Conservation (phyloP, 495 filamentous ascomycete genomes). For the Hypoxylon lienhwacheense region DNA sequence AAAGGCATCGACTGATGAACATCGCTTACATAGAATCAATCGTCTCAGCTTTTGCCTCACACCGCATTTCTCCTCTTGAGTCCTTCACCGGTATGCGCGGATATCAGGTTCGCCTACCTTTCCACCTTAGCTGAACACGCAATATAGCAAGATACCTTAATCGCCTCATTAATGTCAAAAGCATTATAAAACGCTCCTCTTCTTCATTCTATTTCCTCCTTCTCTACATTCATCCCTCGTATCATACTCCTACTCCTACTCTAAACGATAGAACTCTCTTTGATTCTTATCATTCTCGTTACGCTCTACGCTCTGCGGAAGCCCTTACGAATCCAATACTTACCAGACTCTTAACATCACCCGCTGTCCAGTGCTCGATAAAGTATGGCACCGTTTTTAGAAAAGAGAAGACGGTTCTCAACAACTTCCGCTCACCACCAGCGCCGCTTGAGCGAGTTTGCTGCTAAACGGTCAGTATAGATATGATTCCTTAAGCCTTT, state of each 20-base stretch:
- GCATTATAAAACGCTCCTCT: too few relatives aligned
- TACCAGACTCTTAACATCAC: slow-evolving; percentile 10
- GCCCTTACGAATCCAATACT: background rate
- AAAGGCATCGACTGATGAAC: too few relatives aligned
- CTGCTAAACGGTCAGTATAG: slow-evolving; percentile 31
- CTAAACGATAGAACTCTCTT: too few relatives aligned
- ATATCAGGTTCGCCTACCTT: background rate
- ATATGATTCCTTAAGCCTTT: background rate
- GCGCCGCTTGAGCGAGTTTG: slow-evolving; percentile 26
- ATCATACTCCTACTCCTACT: too few relatives aligned
- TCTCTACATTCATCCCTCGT: too few relatives aligned
- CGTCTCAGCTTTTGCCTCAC: slow-evolving; percentile 10
- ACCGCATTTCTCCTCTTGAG: slow-evolving; percentile 16
- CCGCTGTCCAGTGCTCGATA: background rate
- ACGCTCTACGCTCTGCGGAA: too few relatives aligned
- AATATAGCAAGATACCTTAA: background rate
- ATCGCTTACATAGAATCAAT: too few relatives aligned
- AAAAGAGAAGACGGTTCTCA: slow-evolving; percentile 29
- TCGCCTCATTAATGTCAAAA: too few relatives aligned
- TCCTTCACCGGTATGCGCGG: slow-evolving; percentile 10
- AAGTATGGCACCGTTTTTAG: slow-evolving; percentile 19
- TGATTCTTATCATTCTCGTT: too few relatives aligned
- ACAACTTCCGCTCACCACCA: slow-evolving; percentile 21
- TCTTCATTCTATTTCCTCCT: too few relatives aligned
- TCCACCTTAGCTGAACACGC: background rate